phyloP scores from a whole-genome alignment of 495 filamentous ascomycete genomes.

The Neurospora cerealis region DNA sequence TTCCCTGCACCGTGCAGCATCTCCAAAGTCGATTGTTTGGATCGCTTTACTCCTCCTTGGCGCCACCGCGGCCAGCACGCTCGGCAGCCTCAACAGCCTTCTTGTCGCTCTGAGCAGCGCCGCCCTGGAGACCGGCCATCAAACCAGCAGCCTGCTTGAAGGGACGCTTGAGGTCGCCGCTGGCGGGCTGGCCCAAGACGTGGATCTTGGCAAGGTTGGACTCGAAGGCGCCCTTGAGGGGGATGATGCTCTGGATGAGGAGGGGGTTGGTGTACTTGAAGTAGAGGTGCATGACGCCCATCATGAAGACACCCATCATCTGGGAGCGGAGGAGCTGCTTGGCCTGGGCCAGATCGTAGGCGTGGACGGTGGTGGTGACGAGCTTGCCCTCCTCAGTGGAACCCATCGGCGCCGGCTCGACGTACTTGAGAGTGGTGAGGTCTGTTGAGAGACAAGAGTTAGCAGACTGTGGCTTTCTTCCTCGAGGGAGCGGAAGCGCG shows the following conservation, averaged over 20 bases:
- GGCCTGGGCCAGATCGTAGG: slow-evolving; percentile 83
- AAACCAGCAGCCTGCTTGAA: slow-evolving; percentile 83
- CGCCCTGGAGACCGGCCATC: slow-evolving; percentile 59
- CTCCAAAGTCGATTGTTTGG: background rate
- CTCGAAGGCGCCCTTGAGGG: slow-evolving; percentile 90
- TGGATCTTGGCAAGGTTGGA: slow-evolving; percentile 93
- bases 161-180: slow-evolving; percentile 84
- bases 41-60: slow-evolving; percentile 73
- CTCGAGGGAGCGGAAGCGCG: background rate
- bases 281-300: slow-evolving; percentile 97
- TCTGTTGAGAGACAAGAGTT: slow-evolving; percentile 42
- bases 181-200: slow-evolving; percentile 79
- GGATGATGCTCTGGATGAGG: slow-evolving; percentile 96
- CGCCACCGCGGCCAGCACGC: slow-evolving; percentile 74
- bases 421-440: slow-evolving; percentile 95
- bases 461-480: slow-evolving; percentile 3
- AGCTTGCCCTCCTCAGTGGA: slow-evolving; percentile 87
- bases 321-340: slow-evolving; percentile 74
- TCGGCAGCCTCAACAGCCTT: slow-evolving; percentile 84
- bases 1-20: background rate
- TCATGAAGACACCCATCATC: slow-evolving; percentile 94
- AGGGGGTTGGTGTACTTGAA: slow-evolving; percentile 99
- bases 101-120: slow-evolving; percentile 85
- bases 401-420: slow-evolving; percentile 88
- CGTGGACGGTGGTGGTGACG: slow-evolving; percentile 88